phyloP scores from a whole-genome alignment of 345 rosid genomes.

The Jatropha curcas region DNA sequence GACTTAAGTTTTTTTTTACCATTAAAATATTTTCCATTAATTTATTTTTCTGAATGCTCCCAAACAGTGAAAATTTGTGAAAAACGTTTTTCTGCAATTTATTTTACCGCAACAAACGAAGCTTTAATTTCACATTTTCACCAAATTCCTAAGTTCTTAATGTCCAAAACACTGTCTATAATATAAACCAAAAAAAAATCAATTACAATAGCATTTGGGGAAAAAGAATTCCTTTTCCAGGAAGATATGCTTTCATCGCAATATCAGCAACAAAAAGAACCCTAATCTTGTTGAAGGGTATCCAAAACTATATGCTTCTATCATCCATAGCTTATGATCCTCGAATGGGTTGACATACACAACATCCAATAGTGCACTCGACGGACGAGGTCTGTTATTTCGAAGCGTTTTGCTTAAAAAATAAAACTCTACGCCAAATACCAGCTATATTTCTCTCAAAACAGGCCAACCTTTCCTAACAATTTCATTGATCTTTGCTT shows the following conservation, averaged over 20 bases:
- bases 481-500: slow-evolving; percentile 66
- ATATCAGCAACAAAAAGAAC: not conserved
- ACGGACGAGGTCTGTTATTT: not conserved
- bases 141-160: not conserved
- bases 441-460: slow-evolving; percentile 48
- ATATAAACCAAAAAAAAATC: slow-evolving; percentile 3
- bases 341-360: not conserved
- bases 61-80: too few relatives aligned
- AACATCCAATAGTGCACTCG: not conserved
- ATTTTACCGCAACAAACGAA: too few relatives aligned
- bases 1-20: too few relatives aligned
- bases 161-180: not conserved
- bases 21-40: too few relatives aligned
- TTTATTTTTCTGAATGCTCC: too few relatives aligned
- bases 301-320: not conserved
- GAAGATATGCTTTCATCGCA: not conserved
- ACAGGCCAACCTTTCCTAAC: slow-evolving; percentile 85
- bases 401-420: not conserved
- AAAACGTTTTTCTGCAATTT: too few relatives aligned
- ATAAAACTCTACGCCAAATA: not conserved
- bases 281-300: not conserved
- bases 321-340: not conserved
- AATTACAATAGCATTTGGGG: not conserved
- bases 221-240: not conserved
- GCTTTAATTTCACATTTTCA: not conserved